Evolutionary conservation across 1,284 basidiomycete species (phyloP), one percentile per base, ranked within the genome.

Genomic region (Irpex sp.): DNA sequence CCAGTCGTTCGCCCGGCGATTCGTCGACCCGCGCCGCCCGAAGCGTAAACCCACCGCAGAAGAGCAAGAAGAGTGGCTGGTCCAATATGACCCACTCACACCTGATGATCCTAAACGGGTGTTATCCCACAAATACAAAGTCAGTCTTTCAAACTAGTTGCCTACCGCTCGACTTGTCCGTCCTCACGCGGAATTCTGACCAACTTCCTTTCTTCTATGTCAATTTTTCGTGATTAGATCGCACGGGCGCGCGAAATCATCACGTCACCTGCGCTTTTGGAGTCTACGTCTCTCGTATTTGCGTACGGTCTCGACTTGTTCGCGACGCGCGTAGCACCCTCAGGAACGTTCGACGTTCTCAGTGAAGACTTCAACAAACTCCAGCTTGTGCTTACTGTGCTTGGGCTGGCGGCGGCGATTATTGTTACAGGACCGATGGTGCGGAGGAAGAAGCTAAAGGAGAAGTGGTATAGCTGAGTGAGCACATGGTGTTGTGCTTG

Each of bases 311-410:
- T 96, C 13, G 97, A 98, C 76, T 79, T 96, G 66, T 97, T 98
- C 81, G 78, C 87, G 36, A 92, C 92, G 5, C 85, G 93, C 13
- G 83, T 94, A 3, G 85, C 93, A 47, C 95, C 97, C 0, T 94
- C 92, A 2, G 89, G 88, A 31, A 94, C 93, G 31, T 99, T 99
- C 72, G 97, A 99, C 73, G 87, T 97, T n/a, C 83, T 97, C 11
- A 93, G 85, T 72, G 87, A 93, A 76, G 85, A 83, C 71, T 99
- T 99, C 77, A 98, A 98, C 80, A 98, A 98, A 81, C 80, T 81
- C 0, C 97, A 99, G 76, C 82, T 99, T 36, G 84, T 97, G 65
- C 74, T 96, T 52, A 98, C 96, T 0, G 85, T 97, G 13, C 77
- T 79, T 0, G 93, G 84, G 0, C 76, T 99, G 61, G 81, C 81